Evolutionary conservation across 495 filamentous ascomycete species (phyloP), one percentile per base, ranked within the genome.

Genomic region (Baudoinia panamericana): DNA sequence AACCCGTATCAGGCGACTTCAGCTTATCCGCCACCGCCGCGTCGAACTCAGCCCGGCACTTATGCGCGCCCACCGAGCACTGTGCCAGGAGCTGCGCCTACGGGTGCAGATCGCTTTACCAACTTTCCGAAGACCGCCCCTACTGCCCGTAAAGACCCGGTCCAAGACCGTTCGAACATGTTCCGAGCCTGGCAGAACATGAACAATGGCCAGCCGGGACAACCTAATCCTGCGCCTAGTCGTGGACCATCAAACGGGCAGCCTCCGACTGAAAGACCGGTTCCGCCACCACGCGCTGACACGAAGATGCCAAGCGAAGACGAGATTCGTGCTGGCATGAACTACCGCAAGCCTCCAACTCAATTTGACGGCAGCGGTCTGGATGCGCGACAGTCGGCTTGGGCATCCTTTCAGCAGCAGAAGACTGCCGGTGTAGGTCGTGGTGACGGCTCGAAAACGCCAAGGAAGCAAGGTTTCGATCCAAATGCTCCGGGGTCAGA

Each of bases 161-260:
- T 63, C n/a, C 61, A 76, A 13, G 68, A 69, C 12, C 62, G 72
- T 38, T 65, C 65, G 4, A 70, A 78, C 50, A 69, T 70, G 13
- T 75, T 70, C 56, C 64, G 71, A 27, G 80, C 77, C 2, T 90
- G 80, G 65, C 69, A 80, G 48, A 69, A 71, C n/a, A 80, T 87
- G 75, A 72, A 69, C 52, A 63, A 59, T 17, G 40, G 48, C 37
- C 46, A 21, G 32, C 54, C 49, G 35, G 35, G 49, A 50, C 53
- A 28, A 10, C 16, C 13, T 3, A 15, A 19, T 17, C 22, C 22
- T 19, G 31, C 31, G 2, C 22, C 31, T 3, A 19, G 31, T 19
- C 10, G 13, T 20, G 34, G 24, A 9, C 26, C 23, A 30, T 46
- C 22, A 43, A 30, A 15, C 36, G 1, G 25, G 2, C 37, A 36